Percentiles rank a stretch among this genome's conserved stretches.
phyloP scores from a whole-genome alignment of 306 rosid genomes.

The Vigna reflexopilosa region DNA sequence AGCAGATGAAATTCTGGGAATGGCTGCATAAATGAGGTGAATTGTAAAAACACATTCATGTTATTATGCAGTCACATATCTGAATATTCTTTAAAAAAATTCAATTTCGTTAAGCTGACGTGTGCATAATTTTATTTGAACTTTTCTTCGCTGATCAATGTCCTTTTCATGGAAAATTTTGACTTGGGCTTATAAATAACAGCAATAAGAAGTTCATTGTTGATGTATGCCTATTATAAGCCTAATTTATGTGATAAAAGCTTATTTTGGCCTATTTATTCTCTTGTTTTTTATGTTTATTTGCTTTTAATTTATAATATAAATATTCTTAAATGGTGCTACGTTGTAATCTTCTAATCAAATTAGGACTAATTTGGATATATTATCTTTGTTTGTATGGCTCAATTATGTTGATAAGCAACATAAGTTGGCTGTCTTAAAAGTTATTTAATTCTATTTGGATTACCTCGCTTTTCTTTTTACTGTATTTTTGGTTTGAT shows the following conservation, averaged over 20 bases:
- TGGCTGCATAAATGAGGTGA: constrained; percentile 17
- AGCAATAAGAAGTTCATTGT: neutral
- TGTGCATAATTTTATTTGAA: constrained; percentile 2
- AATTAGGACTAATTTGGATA: constrained; percentile 35
- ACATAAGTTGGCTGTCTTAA: constrained; percentile 22
- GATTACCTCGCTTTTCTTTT: constrained; percentile 2
- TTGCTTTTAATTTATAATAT: constrained; percentile 30
- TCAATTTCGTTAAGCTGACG: constrained; percentile 7
- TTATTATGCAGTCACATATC: constrained; percentile 15
- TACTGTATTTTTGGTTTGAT: constrained; percentile 32
- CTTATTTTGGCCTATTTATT: constrained; percentile 19
- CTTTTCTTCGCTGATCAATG: constrained; percentile 30
- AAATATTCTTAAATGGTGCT: constrained; percentile 23
- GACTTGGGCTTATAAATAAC: neutral
- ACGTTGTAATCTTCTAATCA: neutral
- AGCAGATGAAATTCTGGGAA: neutral
- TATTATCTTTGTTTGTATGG: constrained; percentile 37
- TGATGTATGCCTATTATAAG: constrained; percentile 2
- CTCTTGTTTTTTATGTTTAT: constrained; percentile 31
- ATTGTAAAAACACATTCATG: neutral
- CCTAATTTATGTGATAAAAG: constrained; percentile 16
- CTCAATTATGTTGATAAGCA: constrained; percentile 29
- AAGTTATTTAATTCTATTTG: constrained; percentile 22
- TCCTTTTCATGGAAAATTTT: constrained; percentile 1
- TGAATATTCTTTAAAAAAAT: constrained; percentile 3